Conservation (phyloP, 2,329 filamentous ascomycete species). For the Aspergillus calidoustus region DNA sequence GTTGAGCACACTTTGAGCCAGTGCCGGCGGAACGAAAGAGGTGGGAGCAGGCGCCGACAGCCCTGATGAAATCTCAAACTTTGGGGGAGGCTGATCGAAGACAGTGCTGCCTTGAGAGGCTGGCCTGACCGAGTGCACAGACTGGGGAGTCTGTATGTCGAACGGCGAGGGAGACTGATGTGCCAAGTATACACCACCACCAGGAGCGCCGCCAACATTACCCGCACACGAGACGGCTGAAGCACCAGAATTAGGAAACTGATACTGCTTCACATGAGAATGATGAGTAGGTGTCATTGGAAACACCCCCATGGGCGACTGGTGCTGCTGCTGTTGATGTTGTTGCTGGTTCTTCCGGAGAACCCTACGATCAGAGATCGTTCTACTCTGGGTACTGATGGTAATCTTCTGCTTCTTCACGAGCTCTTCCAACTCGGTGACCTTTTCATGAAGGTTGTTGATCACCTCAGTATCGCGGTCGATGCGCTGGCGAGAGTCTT, state of each 20-base stretch:
- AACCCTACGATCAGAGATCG: conserved; percentile 31
- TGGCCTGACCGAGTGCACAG: neutral
- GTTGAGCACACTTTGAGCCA: conserved; percentile 3
- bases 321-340: conserved; percentile 15
- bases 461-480: conserved; percentile 16
- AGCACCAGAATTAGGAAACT: neutral
- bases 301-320: conserved; percentile 13
- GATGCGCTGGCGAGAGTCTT: conserved; percentile 11
- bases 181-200: neutral
- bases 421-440: conserved; percentile 26
- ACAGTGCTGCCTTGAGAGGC: conserved; percentile 12
- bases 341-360: conserved; percentile 17
- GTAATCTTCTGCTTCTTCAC: conserved; percentile 29
- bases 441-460: conserved; percentile 15
- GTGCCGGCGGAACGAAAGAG: neutral
- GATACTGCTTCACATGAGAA: conserved; percentile 2
- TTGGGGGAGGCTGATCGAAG: conserved; percentile 23
- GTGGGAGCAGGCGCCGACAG: neutral
- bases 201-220: neutral
- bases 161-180: conserved; percentile 13
- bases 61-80: conserved; percentile 12
- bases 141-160: conserved; percentile 13
- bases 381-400: conserved; percentile 33
- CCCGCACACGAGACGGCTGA: neutral
- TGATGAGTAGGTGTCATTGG: conserved; percentile 21